Percentiles rank a stretch among this genome's conserved stretches.
phyloP scores from a whole-genome alignment of 2,329 filamentous ascomycete genomes.

The Rachicladosporium sp. region DNA sequence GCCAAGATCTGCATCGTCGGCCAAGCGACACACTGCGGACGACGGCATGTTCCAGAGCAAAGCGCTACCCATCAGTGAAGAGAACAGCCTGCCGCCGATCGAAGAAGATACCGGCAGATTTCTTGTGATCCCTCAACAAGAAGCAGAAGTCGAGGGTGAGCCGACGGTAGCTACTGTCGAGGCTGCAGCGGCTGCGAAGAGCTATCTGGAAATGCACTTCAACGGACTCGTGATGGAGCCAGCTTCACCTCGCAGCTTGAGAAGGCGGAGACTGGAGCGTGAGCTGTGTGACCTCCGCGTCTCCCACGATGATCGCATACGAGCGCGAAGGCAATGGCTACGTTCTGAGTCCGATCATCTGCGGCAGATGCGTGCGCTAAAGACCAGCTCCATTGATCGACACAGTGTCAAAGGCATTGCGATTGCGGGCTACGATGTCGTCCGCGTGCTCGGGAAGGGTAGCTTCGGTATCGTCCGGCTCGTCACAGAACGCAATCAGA shows the following conservation, averaged over 20 bases:
- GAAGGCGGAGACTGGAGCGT: conserved; percentile 50
- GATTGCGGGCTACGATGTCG: conserved; percentile 59
- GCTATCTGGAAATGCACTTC: conserved; percentile 77
- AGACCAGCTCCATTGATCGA: conserved; percentile 43
- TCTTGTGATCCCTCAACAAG: conserved; percentile 21
- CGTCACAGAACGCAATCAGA: conserved; percentile 42
- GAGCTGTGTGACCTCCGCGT: conserved; percentile 49
- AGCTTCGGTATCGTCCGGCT: conserved; percentile 88
- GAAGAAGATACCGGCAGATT: conserved; percentile 19
- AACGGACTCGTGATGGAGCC: conserved; percentile 49
- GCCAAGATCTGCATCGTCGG: conserved; percentile 14
- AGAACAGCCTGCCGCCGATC: conserved; percentile 20
- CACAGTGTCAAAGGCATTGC: conserved; percentile 39
- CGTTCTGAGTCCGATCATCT: conserved; percentile 61
- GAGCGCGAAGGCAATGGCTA: conserved; percentile 47
- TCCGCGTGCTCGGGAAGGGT: conserved; percentile 79
- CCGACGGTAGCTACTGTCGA: conserved; percentile 56
- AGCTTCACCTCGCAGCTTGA: conserved; percentile 46
- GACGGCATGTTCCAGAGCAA: conserved; percentile 15
- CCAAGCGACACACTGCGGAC: conserved; percentile 17
- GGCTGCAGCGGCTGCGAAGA: conserved; percentile 65
- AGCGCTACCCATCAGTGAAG: conserved; percentile 8
- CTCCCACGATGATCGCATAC: conserved; percentile 42
- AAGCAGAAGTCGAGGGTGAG: conserved; percentile 12
- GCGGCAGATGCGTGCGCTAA: conserved; percentile 59